Conservation (phyloP, 495 filamentous ascomycete genomes). For the Pyronema domesticum region DNA sequence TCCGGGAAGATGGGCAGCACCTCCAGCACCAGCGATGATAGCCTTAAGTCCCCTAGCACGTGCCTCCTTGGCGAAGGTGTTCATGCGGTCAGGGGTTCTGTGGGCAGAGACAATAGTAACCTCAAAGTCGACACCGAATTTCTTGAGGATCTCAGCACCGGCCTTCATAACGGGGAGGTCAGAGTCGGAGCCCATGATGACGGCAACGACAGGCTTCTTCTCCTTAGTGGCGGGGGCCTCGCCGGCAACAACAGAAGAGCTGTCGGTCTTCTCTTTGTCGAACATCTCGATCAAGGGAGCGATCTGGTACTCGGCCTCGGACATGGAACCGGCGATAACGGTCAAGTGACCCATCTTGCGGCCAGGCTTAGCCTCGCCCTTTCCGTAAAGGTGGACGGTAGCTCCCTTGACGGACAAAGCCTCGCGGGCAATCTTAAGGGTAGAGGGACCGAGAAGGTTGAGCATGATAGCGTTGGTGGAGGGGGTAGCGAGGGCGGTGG, state of each 20-base stretch:
- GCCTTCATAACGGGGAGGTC: conserved; percentile 66
- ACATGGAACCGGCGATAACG: conserved; percentile 47
- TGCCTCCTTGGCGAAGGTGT: conserved; percentile 50
- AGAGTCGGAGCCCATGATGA: conserved; percentile 92
- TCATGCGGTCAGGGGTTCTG: conserved; percentile 73
- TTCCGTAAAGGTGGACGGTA: conserved; percentile 78
- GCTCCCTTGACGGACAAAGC: conserved; percentile 45
- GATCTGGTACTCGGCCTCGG: conserved; percentile 53
- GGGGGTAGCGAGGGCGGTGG: conserved; percentile 40
- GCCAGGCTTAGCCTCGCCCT: conserved; percentile 61
- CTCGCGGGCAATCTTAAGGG: conserved; percentile 44
- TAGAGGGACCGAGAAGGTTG: conserved; percentile 80
- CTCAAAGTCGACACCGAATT: conserved; percentile 57
- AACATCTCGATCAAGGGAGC: conserved; percentile 45
- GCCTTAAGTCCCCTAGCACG: conserved; percentile 57
- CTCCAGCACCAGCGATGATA: conserved; percentile 88
- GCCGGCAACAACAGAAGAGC: conserved; percentile 3
- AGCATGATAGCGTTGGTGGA: conserved; percentile 68
- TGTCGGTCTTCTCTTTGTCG: conserved; percentile 38
- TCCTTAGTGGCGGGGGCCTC: conserved; percentile 20
- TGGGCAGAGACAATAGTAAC: conserved; percentile 86
- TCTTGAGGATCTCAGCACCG: conserved; percentile 55
- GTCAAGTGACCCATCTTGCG: conserved; percentile 95
- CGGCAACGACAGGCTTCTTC: conserved; percentile 46
- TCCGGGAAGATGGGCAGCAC: conserved; percentile 79